Percentiles rank a stretch among this genome's conserved stretches.
phyloP scores from a whole-genome alignment of 2,329 filamentous ascomycete genomes.

The Teratosphaeria nubilosa region DNA sequence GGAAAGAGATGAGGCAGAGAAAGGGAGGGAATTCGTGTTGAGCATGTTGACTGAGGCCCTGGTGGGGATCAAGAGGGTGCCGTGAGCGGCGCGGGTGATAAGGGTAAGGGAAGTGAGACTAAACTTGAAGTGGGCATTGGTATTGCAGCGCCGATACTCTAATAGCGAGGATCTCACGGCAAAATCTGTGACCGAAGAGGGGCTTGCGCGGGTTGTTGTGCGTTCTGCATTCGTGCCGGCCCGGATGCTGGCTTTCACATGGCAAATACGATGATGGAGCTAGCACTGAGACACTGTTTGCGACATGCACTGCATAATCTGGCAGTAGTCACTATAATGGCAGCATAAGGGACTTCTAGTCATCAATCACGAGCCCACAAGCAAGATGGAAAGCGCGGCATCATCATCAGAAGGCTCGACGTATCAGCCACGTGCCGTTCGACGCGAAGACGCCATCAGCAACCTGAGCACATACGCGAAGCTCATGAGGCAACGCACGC shows the following conservation, averaged over 20 bases:
- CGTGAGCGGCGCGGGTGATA: neutral
- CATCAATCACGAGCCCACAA: neutral
- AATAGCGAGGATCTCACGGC: neutral
- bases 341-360: neutral
- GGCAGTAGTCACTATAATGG: neutral
- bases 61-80: neutral
- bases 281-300: neutral
- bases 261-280: neutral
- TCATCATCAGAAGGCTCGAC: neutral
- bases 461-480: neutral
- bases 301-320: neutral
- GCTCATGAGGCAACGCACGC: neutral
- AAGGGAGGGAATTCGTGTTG: constrained; percentile 33
- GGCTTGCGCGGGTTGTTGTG: neutral
- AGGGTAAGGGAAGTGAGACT: neutral
- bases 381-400: neutral
- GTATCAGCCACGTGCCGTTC: neutral
- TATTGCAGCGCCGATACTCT: neutral
- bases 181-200: neutral
- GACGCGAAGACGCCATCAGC: neutral
- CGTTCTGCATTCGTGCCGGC: neutral
- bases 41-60: constrained; percentile 34
- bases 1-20: constrained; percentile 31
- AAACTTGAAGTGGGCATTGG: neutral
- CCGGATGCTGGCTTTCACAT: neutral